phyloP scores from a whole-genome alignment of 2,329 filamentous ascomycete genomes.

The Ceratocystis cacaofunesta region DNA sequence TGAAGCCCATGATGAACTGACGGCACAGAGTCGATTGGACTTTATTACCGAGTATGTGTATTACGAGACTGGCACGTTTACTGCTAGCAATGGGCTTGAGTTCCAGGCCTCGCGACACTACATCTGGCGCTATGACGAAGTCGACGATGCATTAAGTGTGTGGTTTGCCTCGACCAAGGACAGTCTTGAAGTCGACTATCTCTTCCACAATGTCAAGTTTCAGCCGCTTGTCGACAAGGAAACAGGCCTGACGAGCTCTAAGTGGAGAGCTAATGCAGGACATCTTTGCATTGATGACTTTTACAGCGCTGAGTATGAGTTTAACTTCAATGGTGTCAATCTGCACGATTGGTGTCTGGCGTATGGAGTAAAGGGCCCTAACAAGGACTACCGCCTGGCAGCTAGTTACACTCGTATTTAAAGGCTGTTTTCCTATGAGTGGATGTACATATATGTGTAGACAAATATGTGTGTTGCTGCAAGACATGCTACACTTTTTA shows the following conservation, averaged over 20 bases:
- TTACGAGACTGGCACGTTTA: slow-evolving; percentile 51
- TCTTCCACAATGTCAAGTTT: slow-evolving; percentile 64
- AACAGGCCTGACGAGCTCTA: slow-evolving; percentile 20
- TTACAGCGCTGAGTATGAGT: slow-evolving; percentile 56
- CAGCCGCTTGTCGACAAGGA: slow-evolving; percentile 23
- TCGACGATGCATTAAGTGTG: slow-evolving; percentile 45
- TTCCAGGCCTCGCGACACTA: slow-evolving; percentile 53
- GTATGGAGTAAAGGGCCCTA: slow-evolving; percentile 55
- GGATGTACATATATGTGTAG: no score
- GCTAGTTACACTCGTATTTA: slow-evolving; percentile 34
- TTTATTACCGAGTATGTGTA: slow-evolving; percentile 47
- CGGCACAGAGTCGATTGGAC: slow-evolving; percentile 21
- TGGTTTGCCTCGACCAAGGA: slow-evolving; percentile 61
- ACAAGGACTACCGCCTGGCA: slow-evolving; percentile 55
- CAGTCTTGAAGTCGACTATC: slow-evolving; percentile 47
- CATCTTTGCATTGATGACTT: slow-evolving; percentile 59
- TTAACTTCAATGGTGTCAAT: slow-evolving; percentile 43
- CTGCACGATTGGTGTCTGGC: slow-evolving; percentile 43
- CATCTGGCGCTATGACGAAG: slow-evolving; percentile 54
- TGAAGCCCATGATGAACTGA: slow-evolving; percentile 20
- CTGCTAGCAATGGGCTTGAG: slow-evolving; percentile 36
- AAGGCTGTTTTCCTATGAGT: not conserved
- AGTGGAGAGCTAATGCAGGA: slow-evolving; percentile 49
- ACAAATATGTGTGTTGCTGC: not conserved
- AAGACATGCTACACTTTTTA: not conserved